Evolutionary conservation across 139 green algal genomes (phyloP).

Genomic region (Marvania coccoides): DNA sequence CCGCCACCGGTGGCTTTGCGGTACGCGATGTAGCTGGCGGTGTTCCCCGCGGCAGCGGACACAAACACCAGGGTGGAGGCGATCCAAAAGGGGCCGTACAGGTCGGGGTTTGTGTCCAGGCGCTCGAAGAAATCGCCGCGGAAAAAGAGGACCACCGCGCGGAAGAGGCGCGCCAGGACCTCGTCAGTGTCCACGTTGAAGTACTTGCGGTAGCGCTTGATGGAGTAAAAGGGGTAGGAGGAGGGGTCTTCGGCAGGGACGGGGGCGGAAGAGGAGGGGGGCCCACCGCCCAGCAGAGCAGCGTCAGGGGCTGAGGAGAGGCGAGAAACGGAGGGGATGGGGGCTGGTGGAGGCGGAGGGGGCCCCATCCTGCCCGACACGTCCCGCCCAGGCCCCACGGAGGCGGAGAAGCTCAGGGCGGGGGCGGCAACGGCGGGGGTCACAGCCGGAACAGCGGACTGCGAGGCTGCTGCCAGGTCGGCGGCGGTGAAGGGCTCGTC

Average conservation of each 20-base stretch:
- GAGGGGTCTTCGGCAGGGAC: constrained; percentile 26
- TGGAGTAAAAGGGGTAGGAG: constrained; percentile 62
- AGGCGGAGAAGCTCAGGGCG: constrained; percentile 7
- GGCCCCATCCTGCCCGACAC: not conserved
- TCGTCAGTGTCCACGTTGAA: constrained; percentile 81
- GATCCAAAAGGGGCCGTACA: constrained; percentile 83
- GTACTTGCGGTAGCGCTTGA: constrained; percentile 62
- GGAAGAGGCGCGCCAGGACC: constrained; percentile 56
- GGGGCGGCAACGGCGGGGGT: not conserved
- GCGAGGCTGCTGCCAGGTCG: not conserved
- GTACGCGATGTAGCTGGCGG: constrained; percentile 55
- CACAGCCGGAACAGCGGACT: not conserved
- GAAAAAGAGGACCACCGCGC: constrained; percentile 59
- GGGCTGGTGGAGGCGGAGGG: not conserved
- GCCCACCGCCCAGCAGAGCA: not conserved
- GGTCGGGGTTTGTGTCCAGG: constrained; percentile 56
- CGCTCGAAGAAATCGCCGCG: constrained; percentile 66
- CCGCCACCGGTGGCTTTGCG: constrained; percentile 2
- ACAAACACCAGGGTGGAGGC: constrained; percentile 81
- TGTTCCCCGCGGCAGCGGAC: constrained; percentile 66
- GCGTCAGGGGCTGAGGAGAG: not conserved
- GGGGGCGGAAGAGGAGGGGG: not conserved
- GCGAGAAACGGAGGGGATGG: not conserved
- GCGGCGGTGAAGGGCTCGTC: constrained; percentile 34
- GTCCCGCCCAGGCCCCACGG: not conserved